Evolutionary conservation across 2,329 filamentous ascomycete genomes (phyloP), one percentile per base, ranked within the genome.

Genomic region (Pseudocercospora vitis): DNA sequence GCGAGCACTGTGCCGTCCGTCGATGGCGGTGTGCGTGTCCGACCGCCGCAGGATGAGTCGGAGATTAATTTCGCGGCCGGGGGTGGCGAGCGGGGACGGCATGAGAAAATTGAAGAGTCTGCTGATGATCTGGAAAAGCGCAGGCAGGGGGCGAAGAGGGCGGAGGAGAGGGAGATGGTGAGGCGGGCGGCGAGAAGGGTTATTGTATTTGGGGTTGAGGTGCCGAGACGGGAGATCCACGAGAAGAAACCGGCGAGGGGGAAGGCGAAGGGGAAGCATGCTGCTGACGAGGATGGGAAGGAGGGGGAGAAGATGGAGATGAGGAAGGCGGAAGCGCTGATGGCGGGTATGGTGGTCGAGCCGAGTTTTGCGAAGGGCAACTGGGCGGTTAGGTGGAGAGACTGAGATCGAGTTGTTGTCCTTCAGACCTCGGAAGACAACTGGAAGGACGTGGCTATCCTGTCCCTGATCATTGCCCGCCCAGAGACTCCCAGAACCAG

Each of bases 181-280:
- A 76, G 80, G 23, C 78, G 79, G n/a, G 83, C 83, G 0, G 85
- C 85, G 1, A 78, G 85, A 61, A 75, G 83, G 18, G 78, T 77
- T 1, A 80, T 80, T 52, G 80, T 80, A 0, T 83, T 83, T 69
- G 80, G 81, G 1, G 75, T 82, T 26, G 50, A 63, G 1, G 65
- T 70, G 2, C 58, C 60, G 1, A 50, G 47, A 32, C 28, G 47
- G 5, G 53, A 58, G 42, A 48, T 14, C 16, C 19, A 31, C 9
- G 39, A 51, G 35, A 60, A 60, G 42, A 54, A 54, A 50, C 28
- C 45, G 21, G 39, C 29, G 12, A 62, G 55, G 37, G 7, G 19
- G 50, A 60, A 14, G 57, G 64, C 45, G 2, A 63, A 65, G 47
- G 29, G 45, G 21, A 55, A 58, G 53, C 33, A 62, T 42, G 62